These are phyloP conservation scores for Phytopythium kandeliae DNA, from an alignment of 352 stramenopile species.

Conservation along the genomic window DNA sequence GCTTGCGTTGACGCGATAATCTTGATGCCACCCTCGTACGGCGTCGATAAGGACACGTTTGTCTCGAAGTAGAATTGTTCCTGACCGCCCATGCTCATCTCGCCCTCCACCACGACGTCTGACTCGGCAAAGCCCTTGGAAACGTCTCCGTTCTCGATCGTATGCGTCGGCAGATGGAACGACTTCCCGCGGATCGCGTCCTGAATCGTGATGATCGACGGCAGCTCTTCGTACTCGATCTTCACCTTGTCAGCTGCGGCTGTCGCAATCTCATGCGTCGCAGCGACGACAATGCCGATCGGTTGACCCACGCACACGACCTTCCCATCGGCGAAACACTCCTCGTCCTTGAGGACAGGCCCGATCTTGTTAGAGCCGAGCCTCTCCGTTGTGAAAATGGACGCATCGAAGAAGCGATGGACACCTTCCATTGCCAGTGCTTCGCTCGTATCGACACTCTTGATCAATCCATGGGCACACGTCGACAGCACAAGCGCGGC, in stretches of 20 bases:
- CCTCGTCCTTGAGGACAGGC: slow-evolving; percentile 80
- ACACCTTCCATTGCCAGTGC: slow-evolving; percentile 88
- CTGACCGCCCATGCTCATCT: slow-evolving; percentile 89
- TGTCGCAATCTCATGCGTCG: slow-evolving; percentile 74
- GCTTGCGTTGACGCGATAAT: slow-evolving; percentile 94
- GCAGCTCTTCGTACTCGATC: slow-evolving; percentile 87
- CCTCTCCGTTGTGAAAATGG: slow-evolving; percentile 50
- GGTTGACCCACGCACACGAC: slow-evolving; percentile 78
- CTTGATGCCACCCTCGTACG: slow-evolving; percentile 87
- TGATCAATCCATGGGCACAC: slow-evolving; percentile 71
- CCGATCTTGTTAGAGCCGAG: slow-evolving; percentile 80
- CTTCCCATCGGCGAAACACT: slow-evolving; percentile 73
- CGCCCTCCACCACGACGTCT: slow-evolving; percentile 80
- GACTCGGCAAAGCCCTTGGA: slow-evolving; percentile 57
- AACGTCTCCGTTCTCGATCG: slow-evolving; percentile 83
- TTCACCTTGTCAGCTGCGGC: slow-evolving; percentile 76
- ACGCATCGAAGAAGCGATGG: slow-evolving; percentile 78
- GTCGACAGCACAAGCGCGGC: slow-evolving; percentile 90
- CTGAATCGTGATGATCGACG: slow-evolving; percentile 92
- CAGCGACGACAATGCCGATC: slow-evolving; percentile 77
- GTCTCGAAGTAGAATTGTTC: slow-evolving; percentile 97
- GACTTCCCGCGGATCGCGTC: slow-evolving; percentile 91
- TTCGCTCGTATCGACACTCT: slow-evolving; percentile 78
- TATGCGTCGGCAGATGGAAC: slow-evolving; percentile 84
- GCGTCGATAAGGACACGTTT: slow-evolving; percentile 75